phyloP scores from a whole-genome alignment of 1,284 basidiomycete species.

The Tylopilus sp. region DNA sequence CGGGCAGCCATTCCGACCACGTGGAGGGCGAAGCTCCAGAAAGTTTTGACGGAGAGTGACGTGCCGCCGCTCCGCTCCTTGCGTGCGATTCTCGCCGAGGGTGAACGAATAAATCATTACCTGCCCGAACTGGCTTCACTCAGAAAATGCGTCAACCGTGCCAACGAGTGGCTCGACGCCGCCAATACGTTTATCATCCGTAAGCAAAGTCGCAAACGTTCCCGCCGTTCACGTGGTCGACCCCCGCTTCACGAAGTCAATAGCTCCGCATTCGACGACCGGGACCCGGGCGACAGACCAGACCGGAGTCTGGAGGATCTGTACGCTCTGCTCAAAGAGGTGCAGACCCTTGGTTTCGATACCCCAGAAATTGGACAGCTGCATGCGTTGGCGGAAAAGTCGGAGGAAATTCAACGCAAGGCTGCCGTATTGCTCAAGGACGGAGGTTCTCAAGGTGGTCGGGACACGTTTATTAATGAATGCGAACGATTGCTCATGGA shows the following conservation, averaged over 20 bases:
- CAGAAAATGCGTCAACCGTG: conserved; percentile 75
- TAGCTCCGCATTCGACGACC: conserved; percentile 37
- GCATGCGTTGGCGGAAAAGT: conserved; percentile 56
- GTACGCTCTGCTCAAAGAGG: conserved; percentile 65
- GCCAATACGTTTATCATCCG: conserved; percentile 70
- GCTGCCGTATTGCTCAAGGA: conserved; percentile 51
- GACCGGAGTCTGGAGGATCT: conserved; percentile 69
- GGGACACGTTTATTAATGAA: conserved; percentile 61
- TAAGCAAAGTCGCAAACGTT: conserved; percentile 72
- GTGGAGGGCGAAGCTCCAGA: conserved; percentile 75
- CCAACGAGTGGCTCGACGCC: conserved; percentile 82
- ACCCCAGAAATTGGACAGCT: conserved; percentile 68
- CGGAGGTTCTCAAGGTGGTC: conserved; percentile 39
- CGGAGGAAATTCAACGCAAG: conserved; percentile 61
- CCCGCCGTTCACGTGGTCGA: conserved; percentile 60
- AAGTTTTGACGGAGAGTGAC: conserved; percentile 64
- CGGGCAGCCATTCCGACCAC: conserved; percentile 72
- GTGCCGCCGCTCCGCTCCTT: conserved; percentile 76
- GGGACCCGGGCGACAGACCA: conserved; percentile 64
- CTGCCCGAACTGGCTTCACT: conserved; percentile 74
- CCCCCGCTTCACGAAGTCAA: conserved; percentile 40
- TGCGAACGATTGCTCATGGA: conserved; percentile 70
- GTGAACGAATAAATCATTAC: conserved; percentile 77
- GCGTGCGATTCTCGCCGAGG: conserved; percentile 78
- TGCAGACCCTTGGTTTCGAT: conserved; percentile 77